Percentiles rank a stretch among this genome's conserved stretches.
Conservation (phyloP, 495 filamentous ascomycete genomes). For the Copromyces sp. region DNA sequence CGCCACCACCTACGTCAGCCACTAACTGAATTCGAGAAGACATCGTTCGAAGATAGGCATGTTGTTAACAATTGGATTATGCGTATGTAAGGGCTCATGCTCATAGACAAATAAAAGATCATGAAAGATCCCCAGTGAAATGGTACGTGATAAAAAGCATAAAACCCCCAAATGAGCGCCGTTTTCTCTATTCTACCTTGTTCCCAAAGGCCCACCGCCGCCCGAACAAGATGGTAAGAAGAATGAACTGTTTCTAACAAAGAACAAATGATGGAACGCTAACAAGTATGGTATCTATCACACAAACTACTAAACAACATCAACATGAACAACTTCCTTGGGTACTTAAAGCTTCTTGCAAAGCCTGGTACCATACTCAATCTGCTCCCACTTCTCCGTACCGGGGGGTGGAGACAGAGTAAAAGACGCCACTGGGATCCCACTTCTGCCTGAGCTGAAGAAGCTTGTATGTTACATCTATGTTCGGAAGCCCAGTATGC, state of each 20-base stretch:
- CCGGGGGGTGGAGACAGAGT: conserved; percentile 33
- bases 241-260: too few relatives aligned
- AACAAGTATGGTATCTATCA: neutral
- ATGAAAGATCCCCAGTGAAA: too few relatives aligned
- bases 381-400: conserved; percentile 35
- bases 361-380: conserved; percentile 32
- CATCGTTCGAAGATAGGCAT: too few relatives aligned
- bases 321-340: neutral
- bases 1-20: neutral
- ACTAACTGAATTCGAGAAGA: too few relatives aligned
- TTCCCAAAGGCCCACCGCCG: neutral
- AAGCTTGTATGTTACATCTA: too few relatives aligned
- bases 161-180: neutral
- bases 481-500: too few relatives aligned
- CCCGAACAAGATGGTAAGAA: neutral
- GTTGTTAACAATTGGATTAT: neutral
- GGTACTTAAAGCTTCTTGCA: conserved; percentile 23
- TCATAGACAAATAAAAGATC: neutral
- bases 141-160: neutral
- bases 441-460: conserved; percentile 42
- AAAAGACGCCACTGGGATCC: conserved; percentile 47
- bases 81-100: neutral
- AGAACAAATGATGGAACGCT: too few relatives aligned
- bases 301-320: neutral
- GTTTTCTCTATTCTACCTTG: neutral